Evolutionary conservation across 495 filamentous ascomycete species (phyloP).

Genomic region (Astrothelium subdiscretum): DNA sequence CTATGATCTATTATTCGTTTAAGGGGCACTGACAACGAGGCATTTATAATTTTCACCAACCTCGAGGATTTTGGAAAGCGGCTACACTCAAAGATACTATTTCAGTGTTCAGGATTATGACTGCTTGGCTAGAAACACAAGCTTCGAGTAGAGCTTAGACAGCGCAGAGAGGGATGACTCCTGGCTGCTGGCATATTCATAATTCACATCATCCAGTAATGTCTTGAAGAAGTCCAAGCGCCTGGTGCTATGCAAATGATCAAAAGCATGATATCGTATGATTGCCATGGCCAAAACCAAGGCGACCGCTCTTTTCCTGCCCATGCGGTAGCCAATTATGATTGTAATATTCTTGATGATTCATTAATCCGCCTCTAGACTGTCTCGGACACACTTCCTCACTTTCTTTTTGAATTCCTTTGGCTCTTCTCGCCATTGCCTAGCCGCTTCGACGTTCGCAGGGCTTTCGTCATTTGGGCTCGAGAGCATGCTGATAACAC

Average conservation of each 20-base stretch:
- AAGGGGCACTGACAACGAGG: too few relatives aligned
- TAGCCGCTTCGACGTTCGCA: slow-evolving; percentile 86
- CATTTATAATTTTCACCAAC: too few relatives aligned
- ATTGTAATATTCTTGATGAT: neutral
- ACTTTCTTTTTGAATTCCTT: slow-evolving; percentile 26
- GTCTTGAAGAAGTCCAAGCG: neutral
- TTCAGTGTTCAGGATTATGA: too few relatives aligned
- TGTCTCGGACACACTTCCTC: slow-evolving; percentile 31
- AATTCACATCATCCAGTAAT: neutral
- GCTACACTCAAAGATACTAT: too few relatives aligned
- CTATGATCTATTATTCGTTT: neutral
- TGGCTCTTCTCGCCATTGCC: slow-evolving; percentile 73
- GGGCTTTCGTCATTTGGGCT: slow-evolving; percentile 93
- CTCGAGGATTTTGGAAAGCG: too few relatives aligned
- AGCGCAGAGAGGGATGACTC: too few relatives aligned
- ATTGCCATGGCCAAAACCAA: neutral
- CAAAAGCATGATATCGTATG: neutral
- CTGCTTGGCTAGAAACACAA: too few relatives aligned
- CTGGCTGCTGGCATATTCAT: too few relatives aligned
- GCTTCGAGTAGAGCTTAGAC: too few relatives aligned
- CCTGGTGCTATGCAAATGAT: neutral
- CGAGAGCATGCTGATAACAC: slow-evolving; percentile 85
- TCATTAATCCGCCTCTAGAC: slow-evolving; percentile 39
- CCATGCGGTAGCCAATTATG: neutral
- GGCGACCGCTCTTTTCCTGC: neutral